A percentile compares a stretch with the other conserved stretches of the same genome.
Conservation (phyloP, 1,284 basidiomycete genomes). For the Testicularia cyperi region DNA sequence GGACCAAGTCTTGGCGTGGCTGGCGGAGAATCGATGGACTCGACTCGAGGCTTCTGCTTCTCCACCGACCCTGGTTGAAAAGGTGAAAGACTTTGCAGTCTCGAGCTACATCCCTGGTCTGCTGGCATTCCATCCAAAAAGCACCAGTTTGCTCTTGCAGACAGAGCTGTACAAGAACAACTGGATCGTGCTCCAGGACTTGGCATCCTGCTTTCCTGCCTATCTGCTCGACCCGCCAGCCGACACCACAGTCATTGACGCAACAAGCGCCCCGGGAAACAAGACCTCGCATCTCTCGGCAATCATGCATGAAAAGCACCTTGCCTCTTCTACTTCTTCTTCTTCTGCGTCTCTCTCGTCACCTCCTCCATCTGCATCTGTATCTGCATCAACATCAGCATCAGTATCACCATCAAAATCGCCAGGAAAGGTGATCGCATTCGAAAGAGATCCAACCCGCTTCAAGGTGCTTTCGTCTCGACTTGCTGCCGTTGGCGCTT, state of each 20-base stretch:
- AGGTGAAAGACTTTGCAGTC: constrained; percentile 54
- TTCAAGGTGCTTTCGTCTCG: constrained; percentile 21
- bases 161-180: constrained; percentile 68
- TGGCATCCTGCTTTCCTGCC: constrained; percentile 95
- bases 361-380: too few species aligned
- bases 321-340: too few species aligned
- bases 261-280: constrained; percentile 95
- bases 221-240: constrained; percentile 64
- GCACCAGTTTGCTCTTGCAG: constrained; percentile 42
- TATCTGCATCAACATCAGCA: too few species aligned
- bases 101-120: constrained; percentile 73
- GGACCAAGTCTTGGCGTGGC: constrained; percentile 67
- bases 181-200: constrained; percentile 89
- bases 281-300: constrained; percentile 93
- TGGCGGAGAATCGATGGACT: constrained; percentile 59
- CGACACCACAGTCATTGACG: constrained; percentile 72
- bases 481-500: constrained; percentile 12
- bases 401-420: too few species aligned
- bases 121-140: constrained; percentile 71
- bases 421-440: constrained; percentile 28
- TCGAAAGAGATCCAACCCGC: constrained; percentile 41
- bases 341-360: too few species aligned
- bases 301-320: constrained; percentile 60
- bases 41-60: constrained; percentile 6
- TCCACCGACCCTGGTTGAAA: constrained; percentile 8